A percentile compares a stretch with the other conserved stretches of the same genome.
Evolutionary conservation across 2,329 filamentous ascomycete genomes (phyloP).

Genomic region (Bipolaris oryzae): DNA sequence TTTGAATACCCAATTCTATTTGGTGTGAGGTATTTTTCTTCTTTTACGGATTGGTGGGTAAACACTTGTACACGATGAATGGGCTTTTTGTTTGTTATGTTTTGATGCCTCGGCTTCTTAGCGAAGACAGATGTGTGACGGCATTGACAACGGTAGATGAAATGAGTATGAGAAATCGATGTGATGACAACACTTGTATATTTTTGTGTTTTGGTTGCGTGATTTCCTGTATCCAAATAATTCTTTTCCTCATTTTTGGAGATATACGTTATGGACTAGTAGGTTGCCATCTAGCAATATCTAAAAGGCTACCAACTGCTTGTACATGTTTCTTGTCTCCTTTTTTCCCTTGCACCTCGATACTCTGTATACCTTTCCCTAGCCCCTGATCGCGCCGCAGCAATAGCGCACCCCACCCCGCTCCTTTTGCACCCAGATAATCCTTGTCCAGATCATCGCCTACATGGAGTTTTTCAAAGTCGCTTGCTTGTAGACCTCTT

Average conservation of each 20-base stretch:
- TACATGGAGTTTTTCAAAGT: constrained; percentile 57
- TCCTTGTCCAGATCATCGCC: constrained; percentile 62
- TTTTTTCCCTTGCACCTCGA: neutral
- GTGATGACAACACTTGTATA: no score
- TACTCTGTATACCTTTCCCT: neutral
- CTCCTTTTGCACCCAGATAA: constrained; percentile 54
- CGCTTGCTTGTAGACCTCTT: constrained; percentile 10
- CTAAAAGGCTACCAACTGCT: neutral
- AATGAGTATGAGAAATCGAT: neutral
- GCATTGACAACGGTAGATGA: neutral
- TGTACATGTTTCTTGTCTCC: neutral
- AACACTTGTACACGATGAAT: constrained; percentile 13
- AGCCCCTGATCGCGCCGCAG: constrained; percentile 38
- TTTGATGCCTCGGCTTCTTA: neutral
- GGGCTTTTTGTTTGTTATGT: constrained; percentile 10
- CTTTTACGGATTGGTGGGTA: constrained; percentile 3
- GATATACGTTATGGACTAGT: no score
- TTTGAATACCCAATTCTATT: constrained; percentile 5
- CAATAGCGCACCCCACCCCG: constrained; percentile 57
- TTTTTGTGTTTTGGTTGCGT: no score
- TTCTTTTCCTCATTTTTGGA: no score
- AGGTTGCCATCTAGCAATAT: neutral
- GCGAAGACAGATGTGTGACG: neutral
- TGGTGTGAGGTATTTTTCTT: neutral
- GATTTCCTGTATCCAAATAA: no score